Conservation (phyloP, 2,329 filamentous ascomycete genomes). For the Beauveria sp. region DNA sequence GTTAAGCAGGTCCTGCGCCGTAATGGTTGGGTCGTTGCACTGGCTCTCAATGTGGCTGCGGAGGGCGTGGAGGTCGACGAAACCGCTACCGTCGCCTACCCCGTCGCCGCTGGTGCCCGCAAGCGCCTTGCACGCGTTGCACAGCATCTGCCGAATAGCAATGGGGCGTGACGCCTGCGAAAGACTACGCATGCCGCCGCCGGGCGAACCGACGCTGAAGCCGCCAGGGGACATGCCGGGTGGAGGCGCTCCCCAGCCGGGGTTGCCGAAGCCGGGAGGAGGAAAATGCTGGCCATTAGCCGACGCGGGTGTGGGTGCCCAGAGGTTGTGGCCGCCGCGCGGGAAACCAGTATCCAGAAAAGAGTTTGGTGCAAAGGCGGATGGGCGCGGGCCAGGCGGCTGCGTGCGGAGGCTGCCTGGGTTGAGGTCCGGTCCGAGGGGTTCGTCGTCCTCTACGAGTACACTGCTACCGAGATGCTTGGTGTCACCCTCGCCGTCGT, state of each 20-base stretch:
- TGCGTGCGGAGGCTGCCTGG: slow-evolving; percentile 36
- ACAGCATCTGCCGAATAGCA: slow-evolving; percentile 64
- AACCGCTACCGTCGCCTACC: slow-evolving; percentile 45
- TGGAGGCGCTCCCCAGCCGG: slow-evolving; percentile 29
- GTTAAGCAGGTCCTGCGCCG: slow-evolving; percentile 64
- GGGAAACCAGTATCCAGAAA: slow-evolving; percentile 36
- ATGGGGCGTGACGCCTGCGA: slow-evolving; percentile 55
- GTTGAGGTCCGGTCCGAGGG: slow-evolving; percentile 28
- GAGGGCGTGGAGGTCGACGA: slow-evolving; percentile 60
- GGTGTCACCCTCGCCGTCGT: slow-evolving; percentile 61
- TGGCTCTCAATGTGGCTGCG: slow-evolving; percentile 59
- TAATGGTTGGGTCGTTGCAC: slow-evolving; percentile 24
- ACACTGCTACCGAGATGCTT: slow-evolving; percentile 86
- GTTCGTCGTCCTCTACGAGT: slow-evolving; percentile 68
- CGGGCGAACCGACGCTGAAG: slow-evolving; percentile 26
- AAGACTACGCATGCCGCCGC: slow-evolving; percentile 23
- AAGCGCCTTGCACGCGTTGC: slow-evolving; percentile 65
- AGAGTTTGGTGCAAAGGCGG: slow-evolving; percentile 32
- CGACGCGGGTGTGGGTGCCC: slow-evolving; percentile 30
- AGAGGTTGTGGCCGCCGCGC: slow-evolving; percentile 28
- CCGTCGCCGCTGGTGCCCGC: slow-evolving; percentile 24
- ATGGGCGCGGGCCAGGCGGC: slow-evolving; percentile 38
- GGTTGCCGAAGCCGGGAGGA: slow-evolving; percentile 39
- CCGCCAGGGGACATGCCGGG: slow-evolving; percentile 24
- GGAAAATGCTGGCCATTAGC: slow-evolving; percentile 28